phyloP scores from a whole-genome alignment of 139 green algal species.

The Nannochloris sp. region DNA sequence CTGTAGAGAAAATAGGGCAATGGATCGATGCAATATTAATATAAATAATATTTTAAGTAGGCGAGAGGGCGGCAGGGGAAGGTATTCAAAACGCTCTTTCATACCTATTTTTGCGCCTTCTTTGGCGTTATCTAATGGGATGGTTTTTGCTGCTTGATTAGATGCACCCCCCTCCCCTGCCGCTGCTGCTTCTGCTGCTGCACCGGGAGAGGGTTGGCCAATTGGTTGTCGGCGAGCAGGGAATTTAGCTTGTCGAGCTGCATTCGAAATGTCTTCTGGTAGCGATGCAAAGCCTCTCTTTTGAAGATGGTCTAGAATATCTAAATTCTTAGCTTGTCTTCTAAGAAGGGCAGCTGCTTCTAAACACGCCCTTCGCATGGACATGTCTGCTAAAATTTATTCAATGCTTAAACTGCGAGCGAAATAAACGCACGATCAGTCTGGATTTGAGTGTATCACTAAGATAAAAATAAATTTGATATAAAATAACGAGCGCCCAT shows the following conservation, averaged over 20 bases:
- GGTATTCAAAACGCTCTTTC: neutral
- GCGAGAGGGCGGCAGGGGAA: neutral
- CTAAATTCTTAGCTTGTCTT: neutral
- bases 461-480: too few relatives aligned
- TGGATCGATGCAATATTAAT: too few relatives aligned
- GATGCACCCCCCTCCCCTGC: neutral
- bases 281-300: constrained; percentile 7
- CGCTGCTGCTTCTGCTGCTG: neutral
- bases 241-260: neutral
- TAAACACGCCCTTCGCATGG: neutral
- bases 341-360: neutral
- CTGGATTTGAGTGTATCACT: too few relatives aligned
- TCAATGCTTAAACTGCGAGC: too few relatives aligned
- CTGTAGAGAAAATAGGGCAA: constrained; percentile 12
- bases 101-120: constrained; percentile 4
- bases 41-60: too few relatives aligned
- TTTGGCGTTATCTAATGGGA: neutral
- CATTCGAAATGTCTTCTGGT: constrained; percentile 17
- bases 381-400: too few relatives aligned
- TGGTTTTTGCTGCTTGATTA: too few relatives aligned
- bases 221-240: neutral
- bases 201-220: neutral
- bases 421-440: too few relatives aligned
- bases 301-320: neutral
- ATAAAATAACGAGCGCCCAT: too few relatives aligned